A percentile compares a stretch with the other conserved stretches of the same genome.
Evolutionary conservation across 768 basidiomycete genomes (phyloP).

Genomic region (Pholiota microspora): DNA sequence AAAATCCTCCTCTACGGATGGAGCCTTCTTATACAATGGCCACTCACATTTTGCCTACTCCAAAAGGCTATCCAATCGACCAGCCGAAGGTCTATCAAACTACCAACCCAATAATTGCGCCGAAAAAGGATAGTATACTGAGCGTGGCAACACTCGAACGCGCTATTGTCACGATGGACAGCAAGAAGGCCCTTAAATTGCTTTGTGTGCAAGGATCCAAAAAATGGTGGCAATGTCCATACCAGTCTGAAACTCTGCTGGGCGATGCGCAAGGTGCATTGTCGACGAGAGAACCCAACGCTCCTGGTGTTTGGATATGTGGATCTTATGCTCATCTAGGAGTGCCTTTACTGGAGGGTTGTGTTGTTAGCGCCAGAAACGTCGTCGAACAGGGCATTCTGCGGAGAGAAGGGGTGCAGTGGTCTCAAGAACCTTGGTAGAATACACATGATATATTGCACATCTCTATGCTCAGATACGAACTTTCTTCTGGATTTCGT

Average conservation of each 20-base stretch:
- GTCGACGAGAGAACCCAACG: conserved; percentile 23
- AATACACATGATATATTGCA: conserved; percentile 7
- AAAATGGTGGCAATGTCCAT: conserved; percentile 44
- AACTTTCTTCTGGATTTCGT: conserved; percentile 63
- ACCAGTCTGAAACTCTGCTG: conserved; percentile 33
- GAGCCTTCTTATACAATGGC: conserved; percentile 61
- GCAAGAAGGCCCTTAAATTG: conserved; percentile 49
- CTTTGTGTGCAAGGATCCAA: conserved; percentile 37
- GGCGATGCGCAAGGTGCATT: conserved; percentile 56
- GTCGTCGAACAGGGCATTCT: conserved; percentile 48
- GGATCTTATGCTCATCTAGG: conserved; percentile 71
- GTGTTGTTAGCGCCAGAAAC: conserved; percentile 68
- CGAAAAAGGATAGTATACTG: conserved; percentile 45
- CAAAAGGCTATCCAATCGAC: conserved; percentile 29
- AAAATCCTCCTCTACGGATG: conserved; percentile 26
- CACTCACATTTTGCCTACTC: conserved; percentile 56
- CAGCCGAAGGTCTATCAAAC: conserved; percentile 58
- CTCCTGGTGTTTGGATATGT: conserved; percentile 64
- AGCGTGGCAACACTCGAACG: conserved; percentile 62
- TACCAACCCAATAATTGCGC: conserved; percentile 66
- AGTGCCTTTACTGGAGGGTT: conserved; percentile 78
- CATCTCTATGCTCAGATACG: conserved; percentile 34
- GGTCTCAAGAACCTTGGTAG: conserved; percentile 23
- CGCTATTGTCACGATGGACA: conserved; percentile 49
- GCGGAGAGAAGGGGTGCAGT: conserved; percentile 30